These are phyloP conservation scores for Xylaria castorea DNA, from an alignment of 495 filamentous ascomycete genomes.

Conservation along the genomic window DNA sequence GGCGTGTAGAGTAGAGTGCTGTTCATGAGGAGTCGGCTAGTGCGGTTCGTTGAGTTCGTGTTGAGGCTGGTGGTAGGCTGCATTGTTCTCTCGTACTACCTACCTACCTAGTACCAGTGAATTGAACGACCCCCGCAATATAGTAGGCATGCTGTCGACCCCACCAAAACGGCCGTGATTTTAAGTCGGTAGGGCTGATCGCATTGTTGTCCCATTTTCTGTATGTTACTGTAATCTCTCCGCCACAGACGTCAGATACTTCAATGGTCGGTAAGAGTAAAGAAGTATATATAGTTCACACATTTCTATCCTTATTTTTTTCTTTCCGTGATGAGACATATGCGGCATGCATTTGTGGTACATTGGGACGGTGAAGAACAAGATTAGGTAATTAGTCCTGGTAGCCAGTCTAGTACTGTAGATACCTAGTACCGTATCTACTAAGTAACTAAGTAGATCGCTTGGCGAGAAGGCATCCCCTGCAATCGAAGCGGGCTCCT, in stretches of 20 bases:
- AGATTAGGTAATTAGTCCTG: neutral
- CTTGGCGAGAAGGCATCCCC: neutral
- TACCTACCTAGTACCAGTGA: neutral
- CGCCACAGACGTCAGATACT: neutral
- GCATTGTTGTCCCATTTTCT: neutral
- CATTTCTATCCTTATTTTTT: neutral
- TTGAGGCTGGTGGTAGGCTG: constrained; percentile 1
- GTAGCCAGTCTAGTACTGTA: neutral
- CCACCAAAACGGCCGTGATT: neutral
- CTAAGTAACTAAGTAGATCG: neutral
- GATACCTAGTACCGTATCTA: neutral
- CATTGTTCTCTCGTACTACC: neutral
- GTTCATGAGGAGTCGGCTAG: neutral
- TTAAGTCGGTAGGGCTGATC: constrained; percentile 16
- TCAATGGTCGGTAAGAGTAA: neutral
- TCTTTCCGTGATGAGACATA: neutral
- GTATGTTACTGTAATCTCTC: neutral
- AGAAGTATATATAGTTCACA: neutral
- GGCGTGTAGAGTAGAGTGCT: neutral
- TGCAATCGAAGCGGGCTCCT: neutral
- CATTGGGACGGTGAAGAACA: neutral
- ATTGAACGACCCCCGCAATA: neutral
- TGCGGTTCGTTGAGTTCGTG: neutral
- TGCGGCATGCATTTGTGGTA: neutral
- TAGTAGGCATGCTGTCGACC: neutral